phyloP scores from a whole-genome alignment of 805 yeast genomes.

The Candida ipomoeae region DNA sequence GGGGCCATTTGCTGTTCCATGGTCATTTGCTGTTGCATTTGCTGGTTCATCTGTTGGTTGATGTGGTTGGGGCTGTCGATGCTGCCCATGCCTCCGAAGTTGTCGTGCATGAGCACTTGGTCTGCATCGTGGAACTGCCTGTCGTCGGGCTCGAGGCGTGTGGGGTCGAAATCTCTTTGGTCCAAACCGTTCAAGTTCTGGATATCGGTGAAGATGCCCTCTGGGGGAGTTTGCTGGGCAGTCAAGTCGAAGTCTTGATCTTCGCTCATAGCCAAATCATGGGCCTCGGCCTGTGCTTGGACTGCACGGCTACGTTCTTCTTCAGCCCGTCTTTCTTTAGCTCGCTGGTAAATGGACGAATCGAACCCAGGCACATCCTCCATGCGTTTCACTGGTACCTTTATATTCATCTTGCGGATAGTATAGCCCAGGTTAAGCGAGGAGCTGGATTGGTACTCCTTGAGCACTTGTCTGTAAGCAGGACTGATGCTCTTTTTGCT shows the following conservation, averaged over 20 bases:
- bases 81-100: conserved; percentile 1
- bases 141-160: background rate
- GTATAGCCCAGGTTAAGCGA: conserved; percentile 4
- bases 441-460: background rate
- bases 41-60: conserved; percentile 2
- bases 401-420: conserved; percentile 4
- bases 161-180: background rate
- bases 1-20: background rate
- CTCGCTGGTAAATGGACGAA: conserved; percentile 11
- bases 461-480: conserved; percentile 3
- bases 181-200: conserved; percentile 2
- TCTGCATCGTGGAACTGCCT: background rate
- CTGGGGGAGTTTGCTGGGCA: conserved; percentile 4
- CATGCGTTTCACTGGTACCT: conserved; percentile 10
- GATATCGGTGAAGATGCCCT: conserved; percentile 3
- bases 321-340: conserved; percentile 11
- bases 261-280: background rate
- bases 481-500: conserved; percentile 6
- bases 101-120: conserved; percentile 3
- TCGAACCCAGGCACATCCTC: conserved; percentile 18
- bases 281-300: background rate
- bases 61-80: conserved; percentile 1
- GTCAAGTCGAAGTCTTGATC: conserved; percentile 3
- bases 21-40: conserved; percentile 1
- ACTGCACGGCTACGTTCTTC: conserved; percentile 9